Base-by-base conservation (phyloP, 1,284 basidiomycete species). In the Boletus mariae region DNA sequence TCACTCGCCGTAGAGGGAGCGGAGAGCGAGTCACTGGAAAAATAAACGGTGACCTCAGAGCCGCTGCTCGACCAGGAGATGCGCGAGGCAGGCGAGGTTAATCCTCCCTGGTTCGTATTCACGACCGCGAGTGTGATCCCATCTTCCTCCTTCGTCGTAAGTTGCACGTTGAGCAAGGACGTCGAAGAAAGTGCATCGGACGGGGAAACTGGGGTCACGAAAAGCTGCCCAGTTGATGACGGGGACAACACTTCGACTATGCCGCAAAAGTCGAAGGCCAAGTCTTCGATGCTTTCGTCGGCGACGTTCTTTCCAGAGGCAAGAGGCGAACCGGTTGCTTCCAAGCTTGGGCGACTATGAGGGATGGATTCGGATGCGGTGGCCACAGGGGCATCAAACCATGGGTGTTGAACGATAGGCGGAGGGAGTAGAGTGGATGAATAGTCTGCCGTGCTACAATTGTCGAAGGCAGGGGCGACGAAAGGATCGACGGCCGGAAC, bases 1-100 rank as follows among this genome's bases (percentile, higher is more conserved):
- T n/a, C 51, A 35, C 31, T 44, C 11, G 47, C 23, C 15, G 44
- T 44, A 37, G 45, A 32, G 29, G 15, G 13, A 13, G 47, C 44
- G 13, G 49, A 60, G 37, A 49, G 46, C 3, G 52, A 44, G 37
- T 49, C 51, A 8, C 34, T 41, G 31, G 63, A 59, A 12, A 59
- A 51, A 51, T 41, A 64, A 32, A 47, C 17, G 3, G 45, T 50
- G 42, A 45, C 7, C 29, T 25, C 40, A 12, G 59, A 52, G 8
- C 32, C 26, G 8, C 45, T 48, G 41, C 29, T 47, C 23, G 43
- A 52, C 20, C 5, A n/a, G 23, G 51, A 52, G 25, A 20, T 20
- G 25, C 11, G 45, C n/a, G 49, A 45, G n/a, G 7, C 11, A 38
- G 41, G 45, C 11, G 11, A 13, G 3, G 43, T n/a, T 44, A 31